Evolutionary conservation across 768 basidiomycete species (phyloP).

Genomic region (Lentinula sp.): DNA sequence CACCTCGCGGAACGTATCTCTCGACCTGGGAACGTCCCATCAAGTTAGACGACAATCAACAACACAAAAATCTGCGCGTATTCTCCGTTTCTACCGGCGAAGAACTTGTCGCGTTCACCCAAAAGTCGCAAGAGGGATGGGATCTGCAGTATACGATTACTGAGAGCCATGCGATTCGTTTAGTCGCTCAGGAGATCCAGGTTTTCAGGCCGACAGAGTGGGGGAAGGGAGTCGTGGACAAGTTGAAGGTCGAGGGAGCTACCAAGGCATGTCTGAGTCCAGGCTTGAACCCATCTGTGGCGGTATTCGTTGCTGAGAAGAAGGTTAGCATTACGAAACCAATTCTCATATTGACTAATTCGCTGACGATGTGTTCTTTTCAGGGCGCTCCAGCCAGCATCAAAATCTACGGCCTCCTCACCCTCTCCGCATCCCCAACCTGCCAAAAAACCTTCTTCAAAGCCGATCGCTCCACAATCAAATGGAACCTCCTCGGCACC

Average conservation of each 20-base stretch:
- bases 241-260: slow-evolving; percentile 80
- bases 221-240: slow-evolving; percentile 74
- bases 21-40: slow-evolving; percentile 95
- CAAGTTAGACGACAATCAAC: slow-evolving; percentile 85
- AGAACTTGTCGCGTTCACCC: slow-evolving; percentile 81
- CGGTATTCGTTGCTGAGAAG: slow-evolving; percentile 91
- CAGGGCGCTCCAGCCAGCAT: slow-evolving; percentile 86
- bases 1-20: slow-evolving; percentile 87
- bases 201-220: slow-evolving; percentile 79
- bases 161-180: slow-evolving; percentile 78
- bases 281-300: slow-evolving; percentile 82
- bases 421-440: slow-evolving; percentile 56
- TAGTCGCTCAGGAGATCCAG: slow-evolving; percentile 78
- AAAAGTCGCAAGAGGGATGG: slow-evolving; percentile 92
- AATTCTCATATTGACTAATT: background rate
- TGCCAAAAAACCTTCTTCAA: slow-evolving; percentile 94
- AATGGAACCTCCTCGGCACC: slow-evolving; percentile 95
- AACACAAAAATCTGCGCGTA: slow-evolving; percentile 91
- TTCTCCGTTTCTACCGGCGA: slow-evolving; percentile 84
- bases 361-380: background rate
- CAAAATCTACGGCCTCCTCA: slow-evolving; percentile 72
- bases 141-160: slow-evolving; percentile 87
- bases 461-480: slow-evolving; percentile 87
- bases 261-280: slow-evolving; percentile 72
- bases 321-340: slow-evolving; percentile 46